These are phyloP conservation scores for Daldinia sp. DNA, from an alignment of 2,329 filamentous ascomycete species.

Conservation along the genomic window DNA sequence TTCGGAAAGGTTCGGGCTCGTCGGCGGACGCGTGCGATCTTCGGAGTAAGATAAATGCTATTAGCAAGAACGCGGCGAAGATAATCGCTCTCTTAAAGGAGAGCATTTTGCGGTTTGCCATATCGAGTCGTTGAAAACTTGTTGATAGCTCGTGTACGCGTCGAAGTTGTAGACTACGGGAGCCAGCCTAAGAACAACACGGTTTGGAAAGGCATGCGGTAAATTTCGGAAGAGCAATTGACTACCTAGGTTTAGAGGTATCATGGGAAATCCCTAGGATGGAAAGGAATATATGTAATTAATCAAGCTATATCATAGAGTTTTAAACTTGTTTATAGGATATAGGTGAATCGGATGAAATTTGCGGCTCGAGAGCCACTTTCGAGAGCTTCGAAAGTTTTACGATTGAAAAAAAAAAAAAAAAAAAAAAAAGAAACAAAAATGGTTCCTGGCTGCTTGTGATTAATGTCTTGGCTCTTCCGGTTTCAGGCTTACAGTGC, in stretches of 20 bases:
- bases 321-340: constrained; percentile 10
- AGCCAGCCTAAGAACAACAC: constrained; percentile 3
- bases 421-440: constrained; percentile 10
- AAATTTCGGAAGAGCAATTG: constrained; percentile 18
- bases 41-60: constrained; percentile 47
- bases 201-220: constrained; percentile 23
- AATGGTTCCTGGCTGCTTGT: constrained; percentile 16
- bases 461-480: constrained; percentile 33
- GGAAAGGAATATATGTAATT: constrained; percentile 16
- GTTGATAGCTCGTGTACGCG: too few relatives aligned
- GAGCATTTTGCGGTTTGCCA: constrained; percentile 42
- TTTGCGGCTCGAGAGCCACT: constrained; percentile 25
- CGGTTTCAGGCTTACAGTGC: constrained; percentile 11
- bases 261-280: constrained; percentile 2
- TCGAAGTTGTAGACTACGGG: constrained; percentile 6
- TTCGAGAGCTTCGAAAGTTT: constrained; percentile 24
- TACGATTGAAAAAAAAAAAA: constrained; percentile 11
- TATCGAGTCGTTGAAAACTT: not conserved
- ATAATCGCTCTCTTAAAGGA: constrained; percentile 48
- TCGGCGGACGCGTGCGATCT: constrained; percentile 44
- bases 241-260: not conserved
- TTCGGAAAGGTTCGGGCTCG: constrained; percentile 40
- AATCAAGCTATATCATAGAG: constrained; percentile 4
- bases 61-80: constrained; percentile 47
- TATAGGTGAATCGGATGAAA: constrained; percentile 5